Evolutionary conservation across 129 eudicot genomes (phyloP).

Genomic region (Helianthus tuberosus): DNA sequence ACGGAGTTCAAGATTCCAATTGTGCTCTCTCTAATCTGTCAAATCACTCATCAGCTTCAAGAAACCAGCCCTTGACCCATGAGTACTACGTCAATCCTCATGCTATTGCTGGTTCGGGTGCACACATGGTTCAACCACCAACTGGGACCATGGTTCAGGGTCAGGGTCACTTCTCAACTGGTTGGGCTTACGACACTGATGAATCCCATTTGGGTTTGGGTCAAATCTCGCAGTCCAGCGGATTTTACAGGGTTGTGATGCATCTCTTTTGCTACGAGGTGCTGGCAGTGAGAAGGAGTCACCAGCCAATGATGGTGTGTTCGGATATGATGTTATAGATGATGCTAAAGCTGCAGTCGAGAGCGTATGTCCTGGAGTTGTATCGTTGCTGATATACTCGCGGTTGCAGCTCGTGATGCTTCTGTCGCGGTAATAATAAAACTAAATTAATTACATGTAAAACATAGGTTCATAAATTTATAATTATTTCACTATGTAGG

Average conservation of each 20-base stretch:
- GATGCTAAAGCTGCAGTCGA: too few species aligned
- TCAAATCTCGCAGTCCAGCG: constrained; percentile 52
- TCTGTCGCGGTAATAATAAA: too few species aligned
- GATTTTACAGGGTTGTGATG: constrained; percentile 10
- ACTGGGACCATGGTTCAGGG: constrained; percentile 44
- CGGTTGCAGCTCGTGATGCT: too few species aligned
- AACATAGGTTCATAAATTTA: too few species aligned
- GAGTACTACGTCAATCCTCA: constrained; percentile 53
- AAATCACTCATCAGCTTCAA: constrained; percentile 76
- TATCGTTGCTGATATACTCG: too few species aligned
- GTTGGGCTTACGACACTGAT: constrained; percentile 61
- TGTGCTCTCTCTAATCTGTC: constrained; percentile 99
- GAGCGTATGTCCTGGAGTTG: too few species aligned
- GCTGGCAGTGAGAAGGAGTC: neutral
- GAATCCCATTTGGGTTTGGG: constrained; percentile 70
- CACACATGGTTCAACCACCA: constrained; percentile 49
- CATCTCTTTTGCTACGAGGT: neutral
- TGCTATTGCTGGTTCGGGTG: constrained; percentile 38
- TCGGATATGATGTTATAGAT: constrained; percentile 42
- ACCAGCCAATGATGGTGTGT: neutral
- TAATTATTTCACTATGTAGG: too few species aligned
- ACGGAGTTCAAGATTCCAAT: constrained; percentile 66
- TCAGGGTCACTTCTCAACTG: constrained; percentile 44
- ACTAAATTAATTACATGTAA: too few species aligned
- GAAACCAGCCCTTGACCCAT: constrained; percentile 54